Conservation (phyloP, 257 asterid genomes). For the Solanum lignicaule region DNA sequence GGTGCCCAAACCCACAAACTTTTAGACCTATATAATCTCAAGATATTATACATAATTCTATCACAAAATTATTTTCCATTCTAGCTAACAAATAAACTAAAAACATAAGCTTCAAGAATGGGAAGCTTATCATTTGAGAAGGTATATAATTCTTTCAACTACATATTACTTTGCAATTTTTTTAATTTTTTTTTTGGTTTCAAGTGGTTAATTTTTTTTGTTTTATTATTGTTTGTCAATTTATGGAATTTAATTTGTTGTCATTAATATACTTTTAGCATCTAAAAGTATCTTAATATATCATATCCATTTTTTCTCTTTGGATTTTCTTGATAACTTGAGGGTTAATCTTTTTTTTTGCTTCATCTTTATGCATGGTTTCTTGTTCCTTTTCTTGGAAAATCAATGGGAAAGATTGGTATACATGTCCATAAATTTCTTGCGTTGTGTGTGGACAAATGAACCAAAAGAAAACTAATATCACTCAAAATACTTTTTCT, state of each 20-base stretch:
- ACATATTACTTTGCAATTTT: background rate
- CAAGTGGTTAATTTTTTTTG: background rate
- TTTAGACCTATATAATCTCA: background rate
- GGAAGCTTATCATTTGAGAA: slow-evolving; percentile 2
- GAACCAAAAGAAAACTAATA: background rate
- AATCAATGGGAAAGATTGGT: background rate
- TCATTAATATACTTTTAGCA: background rate
- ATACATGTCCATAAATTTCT: background rate
- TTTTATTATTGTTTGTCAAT: background rate
- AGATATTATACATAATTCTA: background rate
- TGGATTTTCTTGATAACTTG: background rate
- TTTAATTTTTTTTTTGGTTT: background rate
- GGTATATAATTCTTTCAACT: background rate
- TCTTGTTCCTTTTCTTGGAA: background rate
- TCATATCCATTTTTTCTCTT: background rate
- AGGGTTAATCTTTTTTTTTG: background rate
- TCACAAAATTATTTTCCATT: background rate
- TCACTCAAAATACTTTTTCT: background rate
- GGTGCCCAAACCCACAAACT: background rate
- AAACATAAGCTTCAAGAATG: background rate
- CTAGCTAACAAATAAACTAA: background rate
- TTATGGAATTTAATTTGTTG: background rate
- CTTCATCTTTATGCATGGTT: background rate
- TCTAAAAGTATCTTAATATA: background rate
- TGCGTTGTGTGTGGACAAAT: background rate